phyloP scores from a whole-genome alignment of 2,329 filamentous ascomycete species.

The Tricladium varicosporioides region DNA sequence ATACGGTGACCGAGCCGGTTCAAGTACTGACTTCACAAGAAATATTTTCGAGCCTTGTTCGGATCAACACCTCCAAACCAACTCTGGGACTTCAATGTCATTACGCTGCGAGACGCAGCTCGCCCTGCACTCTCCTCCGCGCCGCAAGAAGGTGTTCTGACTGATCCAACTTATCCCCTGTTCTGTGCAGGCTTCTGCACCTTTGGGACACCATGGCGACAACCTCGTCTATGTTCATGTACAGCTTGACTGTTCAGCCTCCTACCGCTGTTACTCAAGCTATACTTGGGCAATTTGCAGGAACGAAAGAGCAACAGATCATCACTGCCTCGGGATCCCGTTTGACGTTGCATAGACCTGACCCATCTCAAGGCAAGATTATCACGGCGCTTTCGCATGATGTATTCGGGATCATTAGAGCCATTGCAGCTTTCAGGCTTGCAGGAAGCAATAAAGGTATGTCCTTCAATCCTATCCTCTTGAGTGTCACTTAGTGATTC shows the following conservation, averaged over 20 bases:
- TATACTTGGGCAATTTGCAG: conserved; percentile 90
- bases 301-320: conserved; percentile 97
- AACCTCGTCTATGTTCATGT: conserved; percentile 98
- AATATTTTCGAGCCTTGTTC: not conserved
- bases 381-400: conserved; percentile 85
- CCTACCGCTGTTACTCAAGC: conserved; percentile 88
- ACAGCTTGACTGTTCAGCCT: conserved; percentile 92
- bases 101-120: conserved; percentile 24
- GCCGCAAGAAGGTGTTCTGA: not conserved
- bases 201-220: conserved; percentile 70
- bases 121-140: conserved; percentile 3
- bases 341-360: conserved; percentile 82
- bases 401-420: conserved; percentile 92
- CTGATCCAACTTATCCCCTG: conserved; percentile 1
- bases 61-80: conserved; percentile 2
- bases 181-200: conserved; percentile 31
- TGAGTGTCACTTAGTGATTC: conserved; percentile 69
- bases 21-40: not conserved
- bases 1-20: too few species aligned
- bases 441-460: conserved; percentile 95
- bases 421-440: conserved; percentile 83
- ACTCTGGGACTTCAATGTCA: not conserved
- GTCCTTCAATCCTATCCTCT: conserved; percentile 45
- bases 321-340: conserved; percentile 89
- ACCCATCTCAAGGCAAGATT: conserved; percentile 82